phyloP scores from a whole-genome alignment of 176 grass and related monocot genomes.

The Avena insularis region DNA sequence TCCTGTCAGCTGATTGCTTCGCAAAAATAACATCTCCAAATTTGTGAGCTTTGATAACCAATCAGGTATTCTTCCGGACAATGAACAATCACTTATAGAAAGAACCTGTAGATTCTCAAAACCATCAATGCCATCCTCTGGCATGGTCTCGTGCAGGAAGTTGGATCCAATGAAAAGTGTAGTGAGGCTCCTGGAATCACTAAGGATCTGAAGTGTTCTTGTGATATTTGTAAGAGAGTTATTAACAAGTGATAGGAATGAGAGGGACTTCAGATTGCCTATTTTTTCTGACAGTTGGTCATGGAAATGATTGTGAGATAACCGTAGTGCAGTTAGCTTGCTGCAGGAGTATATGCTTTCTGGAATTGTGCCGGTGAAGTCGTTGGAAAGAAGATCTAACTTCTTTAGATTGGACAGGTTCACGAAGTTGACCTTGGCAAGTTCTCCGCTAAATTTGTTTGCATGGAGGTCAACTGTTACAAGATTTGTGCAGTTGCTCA shows the following conservation, averaged over 20 bases:
- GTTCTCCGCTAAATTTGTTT: neutral
- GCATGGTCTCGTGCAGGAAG: conserved; percentile 1
- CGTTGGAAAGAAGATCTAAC: neutral
- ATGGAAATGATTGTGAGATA: neutral
- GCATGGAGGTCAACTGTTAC: neutral
- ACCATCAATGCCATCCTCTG: neutral
- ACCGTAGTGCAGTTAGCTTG: neutral
- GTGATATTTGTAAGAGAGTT: neutral
- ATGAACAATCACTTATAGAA: neutral
- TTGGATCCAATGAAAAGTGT: neutral
- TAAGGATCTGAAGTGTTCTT: neutral
- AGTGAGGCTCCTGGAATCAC: neutral
- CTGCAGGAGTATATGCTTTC: conserved; percentile 11
- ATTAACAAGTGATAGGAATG: neutral
- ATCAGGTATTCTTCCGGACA: neutral
- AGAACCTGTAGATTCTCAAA: neutral
- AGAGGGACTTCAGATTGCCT: neutral
- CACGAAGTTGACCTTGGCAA: neutral
- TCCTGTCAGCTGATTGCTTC: neutral
- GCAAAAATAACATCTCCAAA: neutral
- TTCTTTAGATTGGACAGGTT: neutral
- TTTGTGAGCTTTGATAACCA: neutral
- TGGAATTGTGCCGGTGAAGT: neutral
- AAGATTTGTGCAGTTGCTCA: neutral
- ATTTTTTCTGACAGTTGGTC: neutral